phyloP scores from a whole-genome alignment of 768 basidiomycete species.

The Pholiota conissans region DNA sequence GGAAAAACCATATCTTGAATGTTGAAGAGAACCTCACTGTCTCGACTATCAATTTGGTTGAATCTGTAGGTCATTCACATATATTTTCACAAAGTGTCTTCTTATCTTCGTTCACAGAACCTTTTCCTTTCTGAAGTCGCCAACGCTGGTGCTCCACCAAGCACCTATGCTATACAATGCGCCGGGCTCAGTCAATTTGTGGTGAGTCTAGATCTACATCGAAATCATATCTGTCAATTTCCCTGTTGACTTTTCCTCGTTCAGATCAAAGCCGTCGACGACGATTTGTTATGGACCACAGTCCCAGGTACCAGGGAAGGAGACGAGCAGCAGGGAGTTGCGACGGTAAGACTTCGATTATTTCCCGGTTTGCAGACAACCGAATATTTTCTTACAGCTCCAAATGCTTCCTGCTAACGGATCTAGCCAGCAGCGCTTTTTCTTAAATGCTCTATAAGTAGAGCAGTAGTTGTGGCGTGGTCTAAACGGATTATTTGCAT shows the following conservation, averaged over 20 bases:
- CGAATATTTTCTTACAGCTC: neutral
- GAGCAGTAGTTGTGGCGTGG: neutral
- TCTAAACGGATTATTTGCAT: neutral
- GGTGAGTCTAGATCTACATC: neutral
- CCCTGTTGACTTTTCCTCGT: neutral
- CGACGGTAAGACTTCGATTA: neutral
- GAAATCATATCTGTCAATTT: neutral
- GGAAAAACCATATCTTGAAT: constrained; percentile 6
- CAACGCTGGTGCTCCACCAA: neutral
- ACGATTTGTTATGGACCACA: constrained; percentile 9
- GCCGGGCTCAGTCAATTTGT: constrained; percentile 4
- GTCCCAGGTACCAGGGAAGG: constrained; percentile 6
- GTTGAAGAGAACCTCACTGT: constrained; percentile 6
- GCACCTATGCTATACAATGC: constrained; percentile 9
- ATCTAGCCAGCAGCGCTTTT: constrained; percentile 10
- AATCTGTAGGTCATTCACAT: neutral
- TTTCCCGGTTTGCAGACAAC: neutral
- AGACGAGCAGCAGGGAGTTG: constrained; percentile 6
- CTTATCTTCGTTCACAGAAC: neutral
- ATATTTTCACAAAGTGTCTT: neutral
- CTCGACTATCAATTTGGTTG: constrained; percentile 2
- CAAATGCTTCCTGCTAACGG: constrained; percentile 12
- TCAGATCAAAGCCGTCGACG: constrained; percentile 11
- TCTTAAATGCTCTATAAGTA: constrained; percentile 5
- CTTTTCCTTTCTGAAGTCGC: constrained; percentile 2